Evolutionary conservation across 345 rosid genomes (phyloP).

Genomic region (Anastatica hierochuntica): DNA sequence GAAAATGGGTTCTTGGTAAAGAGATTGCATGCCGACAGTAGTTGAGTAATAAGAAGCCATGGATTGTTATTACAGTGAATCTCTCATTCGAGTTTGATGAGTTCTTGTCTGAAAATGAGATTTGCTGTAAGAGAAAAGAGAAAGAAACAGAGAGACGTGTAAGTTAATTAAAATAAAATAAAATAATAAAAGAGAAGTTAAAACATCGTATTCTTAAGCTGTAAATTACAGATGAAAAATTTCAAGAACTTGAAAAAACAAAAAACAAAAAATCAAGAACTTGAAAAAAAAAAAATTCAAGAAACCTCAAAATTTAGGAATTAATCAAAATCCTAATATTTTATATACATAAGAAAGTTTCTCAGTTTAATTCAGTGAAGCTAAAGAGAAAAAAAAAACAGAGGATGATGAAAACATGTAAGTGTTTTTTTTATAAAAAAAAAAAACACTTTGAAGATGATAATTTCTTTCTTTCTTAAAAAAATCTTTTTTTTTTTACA

Average conservation of each 20-base stretch:
- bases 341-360: not conserved
- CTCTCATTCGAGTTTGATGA: no score
- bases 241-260: no score
- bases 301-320: not conserved
- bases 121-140: no score
- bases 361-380: slow-evolving; percentile 10
- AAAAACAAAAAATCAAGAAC: not conserved
- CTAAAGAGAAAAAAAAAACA: not conserved
- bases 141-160: no score
- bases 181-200: slow-evolving; percentile 12
- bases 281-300: slow-evolving; percentile 5
- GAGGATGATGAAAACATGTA: slow-evolving; percentile 14
- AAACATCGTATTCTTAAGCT: slow-evolving; percentile 23
- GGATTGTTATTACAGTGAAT: slow-evolving; percentile 8
- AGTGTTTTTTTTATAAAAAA: slow-evolving; percentile 7
- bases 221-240: no score
- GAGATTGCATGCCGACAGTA: slow-evolving; percentile 47
- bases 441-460: slow-evolving; percentile 1
- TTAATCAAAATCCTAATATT: slow-evolving; percentile 17
- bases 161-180: no score
- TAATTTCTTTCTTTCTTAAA: not conserved
- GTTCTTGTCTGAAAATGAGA: slow-evolving; percentile 11
- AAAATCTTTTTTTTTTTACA: slow-evolving; percentile 2
- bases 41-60: slow-evolving; percentile 63
- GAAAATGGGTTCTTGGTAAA: slow-evolving; percentile 48